These are phyloP conservation scores for Linderniella brevidens DNA, from an alignment of 257 asterid genomes.

Conservation along the genomic window DNA sequence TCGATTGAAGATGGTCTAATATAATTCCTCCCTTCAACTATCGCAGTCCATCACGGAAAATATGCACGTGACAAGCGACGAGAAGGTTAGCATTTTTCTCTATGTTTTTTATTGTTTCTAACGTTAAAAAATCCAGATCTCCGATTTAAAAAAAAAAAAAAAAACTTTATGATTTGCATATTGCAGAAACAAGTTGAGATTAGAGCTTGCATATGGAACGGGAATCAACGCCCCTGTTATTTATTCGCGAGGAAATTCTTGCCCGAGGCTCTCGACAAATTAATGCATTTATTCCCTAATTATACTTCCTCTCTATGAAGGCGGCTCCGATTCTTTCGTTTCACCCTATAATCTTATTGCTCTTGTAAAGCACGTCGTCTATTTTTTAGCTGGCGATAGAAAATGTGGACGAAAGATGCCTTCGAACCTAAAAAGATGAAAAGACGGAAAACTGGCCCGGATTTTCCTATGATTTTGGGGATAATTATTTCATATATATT, in stretches of 20 bases:
- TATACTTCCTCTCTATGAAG: slow-evolving; percentile 14
- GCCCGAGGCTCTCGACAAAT: slow-evolving; percentile 62
- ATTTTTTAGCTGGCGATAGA: no score
- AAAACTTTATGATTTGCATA: background rate
- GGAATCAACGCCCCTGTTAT: slow-evolving; percentile 70
- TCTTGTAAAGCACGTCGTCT: no score
- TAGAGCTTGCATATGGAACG: slow-evolving; percentile 79
- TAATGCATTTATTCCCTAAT: slow-evolving; percentile 54
- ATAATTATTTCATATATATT: no score
- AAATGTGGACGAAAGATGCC: no score
- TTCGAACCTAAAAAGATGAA: no score
- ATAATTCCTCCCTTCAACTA: slow-evolving; percentile 10
- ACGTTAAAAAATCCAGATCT: background rate
- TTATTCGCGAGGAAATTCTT: slow-evolving; percentile 79
- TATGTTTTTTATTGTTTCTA: background rate
- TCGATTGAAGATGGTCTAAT: no score
- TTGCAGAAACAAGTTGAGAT: slow-evolving; percentile 52
- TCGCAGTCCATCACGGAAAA: slow-evolving; percentile 72
- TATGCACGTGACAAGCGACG: slow-evolving; percentile 71
- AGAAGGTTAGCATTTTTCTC: slow-evolving; percentile 27
- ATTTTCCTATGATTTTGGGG: no score
- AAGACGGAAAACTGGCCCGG: no score
- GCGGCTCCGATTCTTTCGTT: no score
- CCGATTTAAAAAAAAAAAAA: slow-evolving; percentile 4
- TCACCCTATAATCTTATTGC: no score